Evolutionary conservation across 768 basidiomycete genomes (phyloP).

Genomic region (Hortiboletus campestris): DNA sequence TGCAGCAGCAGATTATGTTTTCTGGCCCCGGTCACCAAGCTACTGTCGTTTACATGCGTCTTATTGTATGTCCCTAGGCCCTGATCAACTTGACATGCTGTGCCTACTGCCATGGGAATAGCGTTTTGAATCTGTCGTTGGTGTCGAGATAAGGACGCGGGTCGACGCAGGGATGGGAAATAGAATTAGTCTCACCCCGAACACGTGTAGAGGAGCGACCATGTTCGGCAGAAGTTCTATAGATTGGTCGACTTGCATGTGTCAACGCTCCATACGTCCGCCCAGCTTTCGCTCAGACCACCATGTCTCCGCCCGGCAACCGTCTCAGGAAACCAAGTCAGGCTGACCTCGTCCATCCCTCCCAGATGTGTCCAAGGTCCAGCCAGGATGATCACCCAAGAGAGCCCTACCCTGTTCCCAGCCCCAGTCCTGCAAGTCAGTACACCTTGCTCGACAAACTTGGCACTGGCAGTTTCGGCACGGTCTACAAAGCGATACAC

Average conservation of each 20-base stretch:
- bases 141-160: too few species aligned
- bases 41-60: conserved; percentile 31
- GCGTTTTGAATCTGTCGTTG: too few species aligned
- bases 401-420: conserved; percentile 69
- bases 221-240: conserved; percentile 11
- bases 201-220: conserved; percentile 28
- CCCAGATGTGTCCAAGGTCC: conserved; percentile 46
- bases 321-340: conserved; percentile 39
- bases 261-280: conserved; percentile 8
- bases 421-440: conserved; percentile 81
- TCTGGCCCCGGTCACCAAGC: conserved; percentile 5
- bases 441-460: conserved; percentile 93
- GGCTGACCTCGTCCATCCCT: conserved; percentile 38
- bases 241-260: conserved; percentile 13
- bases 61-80: conserved; percentile 42
- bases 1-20: conserved; percentile 21
- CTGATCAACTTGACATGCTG: conserved; percentile 34
- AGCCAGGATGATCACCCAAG: conserved; percentile 38
- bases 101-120: conserved; percentile 17
- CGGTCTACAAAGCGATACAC: conserved; percentile 96
- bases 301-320: conserved; percentile 42
- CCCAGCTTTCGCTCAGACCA: conserved; percentile 17
- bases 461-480: conserved; percentile 96
- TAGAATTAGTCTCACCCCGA: background rate
- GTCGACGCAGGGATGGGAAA: conserved; percentile 5